Evolutionary conservation across 805 yeast genomes (phyloP), one percentile per base, ranked within the genome.

Genomic region (Kluyveromyces lactis): DNA sequence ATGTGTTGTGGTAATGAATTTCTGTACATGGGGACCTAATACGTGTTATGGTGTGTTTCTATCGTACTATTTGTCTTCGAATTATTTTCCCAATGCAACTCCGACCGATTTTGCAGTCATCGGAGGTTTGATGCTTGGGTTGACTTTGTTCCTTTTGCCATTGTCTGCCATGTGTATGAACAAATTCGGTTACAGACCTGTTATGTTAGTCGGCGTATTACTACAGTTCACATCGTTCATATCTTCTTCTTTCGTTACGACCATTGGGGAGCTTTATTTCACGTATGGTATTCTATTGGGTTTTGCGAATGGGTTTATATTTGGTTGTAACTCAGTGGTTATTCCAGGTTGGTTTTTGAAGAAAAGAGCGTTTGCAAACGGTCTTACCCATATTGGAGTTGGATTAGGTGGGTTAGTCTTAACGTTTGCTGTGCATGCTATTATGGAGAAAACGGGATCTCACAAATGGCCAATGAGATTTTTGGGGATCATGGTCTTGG

Each of bases 11-110:
- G 39, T 75, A 3, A 61, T 75, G 36, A 75, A 76, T 53, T 72
- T 76, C 46, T 66, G 72, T 30, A 73, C 85, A 0, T 82, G 90
- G 89, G 92, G 92, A 11, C 72, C 81, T 47, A 81, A 81, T 46
- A 56, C 63, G 5, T 80, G 79, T 4, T 82, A 69, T 52, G 81
- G 86, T 21, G 70, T 82, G 5, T 79, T 77, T 47, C 61, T 81
- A 18, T 68, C 81, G 1, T 69, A 67, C 45, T 82, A 78, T 51
- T 46, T 81, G 18, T 67, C 72, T 30, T 52, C 69, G 34, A 57
- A 71, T 37, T 60, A 68, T 0, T 80, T 77, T 45, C 61, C 63
- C 0, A 83, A 79, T 2, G 79, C 81, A 0, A 54, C 69, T 1
- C 69, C 70, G 35, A 59, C 73, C 38, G 84, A 79, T 43, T 82